Conservation (phyloP, 371 early-diverging fungal species). For the Lichtheimia hyalospora region DNA sequence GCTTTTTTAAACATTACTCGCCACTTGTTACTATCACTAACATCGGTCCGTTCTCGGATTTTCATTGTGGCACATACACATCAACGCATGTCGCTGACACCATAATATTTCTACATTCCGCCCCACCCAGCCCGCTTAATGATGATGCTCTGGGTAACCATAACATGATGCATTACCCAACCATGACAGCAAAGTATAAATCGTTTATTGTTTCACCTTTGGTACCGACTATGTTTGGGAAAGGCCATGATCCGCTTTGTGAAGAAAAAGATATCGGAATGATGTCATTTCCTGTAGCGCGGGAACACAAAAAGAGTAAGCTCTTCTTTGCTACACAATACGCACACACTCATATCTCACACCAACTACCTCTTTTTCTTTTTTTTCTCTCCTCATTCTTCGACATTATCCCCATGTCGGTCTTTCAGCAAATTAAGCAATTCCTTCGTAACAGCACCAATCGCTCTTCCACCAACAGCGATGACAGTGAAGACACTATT, state of each 20-base stretch:
- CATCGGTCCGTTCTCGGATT: too few species aligned
- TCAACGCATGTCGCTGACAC: background rate
- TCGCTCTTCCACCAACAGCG: background rate
- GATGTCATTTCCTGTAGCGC: conserved; percentile 1
- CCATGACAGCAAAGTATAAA: too few species aligned
- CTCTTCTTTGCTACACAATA: conserved; percentile 3
- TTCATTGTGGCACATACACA: background rate
- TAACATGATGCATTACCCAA: too few species aligned
- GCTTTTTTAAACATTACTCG: too few species aligned
- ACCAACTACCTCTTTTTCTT: background rate
- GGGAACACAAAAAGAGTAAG: background rate
- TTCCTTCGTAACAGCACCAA: conserved; percentile 11
- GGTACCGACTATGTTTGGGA: too few species aligned
- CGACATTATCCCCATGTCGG: conserved; percentile 8
- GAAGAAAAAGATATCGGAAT: background rate
- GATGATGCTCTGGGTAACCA: too few species aligned
- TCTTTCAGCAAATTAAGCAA: conserved; percentile 14
- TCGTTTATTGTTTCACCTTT: too few species aligned
- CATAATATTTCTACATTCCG: too few species aligned
- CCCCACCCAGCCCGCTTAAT: too few species aligned
- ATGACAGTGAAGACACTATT: background rate
- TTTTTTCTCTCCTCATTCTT: background rate
- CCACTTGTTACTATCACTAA: too few species aligned
- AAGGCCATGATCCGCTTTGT: too few species aligned
- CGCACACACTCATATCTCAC: background rate